Evolutionary conservation across 192 early-diverging fungal species (phyloP).

Genomic region (Coemansia sp.): DNA sequence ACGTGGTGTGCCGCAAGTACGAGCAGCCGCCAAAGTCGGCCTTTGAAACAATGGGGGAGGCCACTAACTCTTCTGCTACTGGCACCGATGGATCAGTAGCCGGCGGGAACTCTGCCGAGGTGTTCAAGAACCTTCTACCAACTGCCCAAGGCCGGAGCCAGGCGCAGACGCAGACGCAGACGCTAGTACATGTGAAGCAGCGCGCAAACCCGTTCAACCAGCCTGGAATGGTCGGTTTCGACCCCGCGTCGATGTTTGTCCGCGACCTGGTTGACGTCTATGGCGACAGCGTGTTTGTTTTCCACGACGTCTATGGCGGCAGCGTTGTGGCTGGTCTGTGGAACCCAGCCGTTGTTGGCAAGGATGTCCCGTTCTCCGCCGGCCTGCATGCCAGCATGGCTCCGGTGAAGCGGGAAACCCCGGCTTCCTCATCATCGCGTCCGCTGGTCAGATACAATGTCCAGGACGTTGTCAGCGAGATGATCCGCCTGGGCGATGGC

Average conservation of each 20-base stretch:
- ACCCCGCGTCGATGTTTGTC: conserved; percentile 71
- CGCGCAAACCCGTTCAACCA: conserved; percentile 57
- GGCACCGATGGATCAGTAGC: not conserved
- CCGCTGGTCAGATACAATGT: conserved; percentile 23
- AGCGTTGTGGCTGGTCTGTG: conserved; percentile 43
- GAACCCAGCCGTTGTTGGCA: conserved; percentile 20
- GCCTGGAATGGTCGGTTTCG: conserved; percentile 68
- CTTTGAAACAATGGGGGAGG: conserved; percentile 25
- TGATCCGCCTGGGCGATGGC: conserved; percentile 42
- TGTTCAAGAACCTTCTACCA: conserved; percentile 73
- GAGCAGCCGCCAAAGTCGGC: conserved; percentile 58
- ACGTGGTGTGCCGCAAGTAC: conserved; percentile 60
- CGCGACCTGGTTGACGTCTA: conserved; percentile 62
- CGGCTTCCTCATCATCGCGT: not conserved
- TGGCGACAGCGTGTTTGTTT: conserved; percentile 33
- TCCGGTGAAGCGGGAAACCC: conserved; percentile 5
- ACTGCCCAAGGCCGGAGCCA: conserved; percentile 11
- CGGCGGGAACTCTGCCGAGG: conserved; percentile 43
- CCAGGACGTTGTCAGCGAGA: conserved; percentile 31
- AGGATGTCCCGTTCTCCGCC: conserved; percentile 20
- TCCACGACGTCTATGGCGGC: conserved; percentile 50
- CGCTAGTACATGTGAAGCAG: conserved; percentile 2
- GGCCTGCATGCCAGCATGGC: conserved; percentile 16
- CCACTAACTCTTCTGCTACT: not conserved
- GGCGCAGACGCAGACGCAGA: not conserved